A percentile compares a stretch with the other conserved stretches of the same genome.
These are phyloP conservation scores for Chalciporus piperatus DNA, from an alignment of 768 basidiomycete genomes.

Conservation along the genomic window DNA sequence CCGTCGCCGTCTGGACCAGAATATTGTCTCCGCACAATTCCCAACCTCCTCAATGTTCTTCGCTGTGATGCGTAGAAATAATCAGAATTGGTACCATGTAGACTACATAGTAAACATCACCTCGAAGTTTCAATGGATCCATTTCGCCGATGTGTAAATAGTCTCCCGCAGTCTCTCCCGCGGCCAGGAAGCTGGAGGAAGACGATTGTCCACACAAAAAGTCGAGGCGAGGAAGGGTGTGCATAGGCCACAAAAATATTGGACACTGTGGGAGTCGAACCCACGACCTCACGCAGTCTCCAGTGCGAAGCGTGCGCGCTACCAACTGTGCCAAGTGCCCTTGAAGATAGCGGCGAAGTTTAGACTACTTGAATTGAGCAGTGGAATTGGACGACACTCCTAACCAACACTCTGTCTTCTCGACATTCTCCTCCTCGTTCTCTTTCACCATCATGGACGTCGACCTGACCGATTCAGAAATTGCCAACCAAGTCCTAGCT, in stretches of 20 bases:
- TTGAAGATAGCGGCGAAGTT: accelerated
- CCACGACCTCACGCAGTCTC: conserved; percentile 52
- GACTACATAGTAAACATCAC: too few species aligned
- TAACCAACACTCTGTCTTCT: not conserved
- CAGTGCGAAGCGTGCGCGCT: conserved; percentile 58
- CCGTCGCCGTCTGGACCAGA: too few species aligned
- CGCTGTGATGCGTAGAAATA: too few species aligned
- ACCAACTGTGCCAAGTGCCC: conserved; percentile 46
- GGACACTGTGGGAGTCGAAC: conserved; percentile 56
- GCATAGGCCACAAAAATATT: conserved; percentile 24
- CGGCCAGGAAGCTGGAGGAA: too few species aligned
- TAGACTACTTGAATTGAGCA: not conserved
- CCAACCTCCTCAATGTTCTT: too few species aligned
- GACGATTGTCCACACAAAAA: too few species aligned
- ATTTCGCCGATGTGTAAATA: too few species aligned
- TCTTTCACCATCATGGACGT: conserved; percentile 24
- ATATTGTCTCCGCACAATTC: too few species aligned
- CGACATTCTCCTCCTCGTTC: not conserved
- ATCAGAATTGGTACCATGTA: too few species aligned
- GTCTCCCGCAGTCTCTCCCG: too few species aligned
- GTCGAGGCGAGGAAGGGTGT: too few species aligned
- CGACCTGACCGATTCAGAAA: conserved; percentile 27
- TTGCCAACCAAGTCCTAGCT: conserved; percentile 10
- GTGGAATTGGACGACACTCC: not conserved
- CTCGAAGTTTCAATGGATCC: too few species aligned